phyloP scores from a whole-genome alignment of 768 basidiomycete species.

The Termitomyces sp. region DNA sequence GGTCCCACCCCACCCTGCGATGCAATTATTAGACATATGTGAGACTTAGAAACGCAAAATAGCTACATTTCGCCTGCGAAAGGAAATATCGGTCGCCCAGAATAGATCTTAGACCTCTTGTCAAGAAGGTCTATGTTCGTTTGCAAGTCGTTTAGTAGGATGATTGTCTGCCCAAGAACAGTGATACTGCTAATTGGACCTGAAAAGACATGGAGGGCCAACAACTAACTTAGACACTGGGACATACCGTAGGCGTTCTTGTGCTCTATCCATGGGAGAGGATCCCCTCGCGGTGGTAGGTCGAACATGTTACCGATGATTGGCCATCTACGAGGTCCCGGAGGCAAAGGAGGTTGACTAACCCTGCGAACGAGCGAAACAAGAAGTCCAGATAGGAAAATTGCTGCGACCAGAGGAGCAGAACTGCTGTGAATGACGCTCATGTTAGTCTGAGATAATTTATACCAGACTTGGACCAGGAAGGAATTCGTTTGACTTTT shows the following conservation, averaged over 20 bases:
- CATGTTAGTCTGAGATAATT: too few species aligned
- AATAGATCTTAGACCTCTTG: constrained; percentile 25
- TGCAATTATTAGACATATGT: not conserved
- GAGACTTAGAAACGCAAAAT: too few species aligned
- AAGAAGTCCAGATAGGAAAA: not conserved
- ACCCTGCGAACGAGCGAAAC: not conserved
- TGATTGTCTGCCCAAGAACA: constrained; percentile 19
- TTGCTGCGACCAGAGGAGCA: too few species aligned
- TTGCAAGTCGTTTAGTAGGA: constrained; percentile 21
- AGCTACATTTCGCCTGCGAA: constrained; percentile 27
- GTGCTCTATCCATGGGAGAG: constrained; percentile 15
- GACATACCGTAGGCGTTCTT: constrained; percentile 16
- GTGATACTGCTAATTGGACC: constrained; percentile 20
- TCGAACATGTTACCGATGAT: constrained; percentile 27
- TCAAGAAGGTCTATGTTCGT: constrained; percentile 30
- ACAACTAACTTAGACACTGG: not conserved
- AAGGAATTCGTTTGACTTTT: too few species aligned
- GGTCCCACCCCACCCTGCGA: constrained; percentile 23
- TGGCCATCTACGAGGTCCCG: constrained; percentile 26
- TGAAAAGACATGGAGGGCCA: constrained; percentile 3
- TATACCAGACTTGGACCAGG: too few species aligned
- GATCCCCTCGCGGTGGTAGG: constrained; percentile 18
- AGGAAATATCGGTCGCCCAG: constrained; percentile 25
- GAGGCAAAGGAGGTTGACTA: constrained; percentile 15
- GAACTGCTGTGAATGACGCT: too few species aligned